Evolutionary conservation across 2,329 filamentous ascomycete species (phyloP), one percentile per base, ranked within the genome.

Genomic region (Alternaria arborescens): DNA sequence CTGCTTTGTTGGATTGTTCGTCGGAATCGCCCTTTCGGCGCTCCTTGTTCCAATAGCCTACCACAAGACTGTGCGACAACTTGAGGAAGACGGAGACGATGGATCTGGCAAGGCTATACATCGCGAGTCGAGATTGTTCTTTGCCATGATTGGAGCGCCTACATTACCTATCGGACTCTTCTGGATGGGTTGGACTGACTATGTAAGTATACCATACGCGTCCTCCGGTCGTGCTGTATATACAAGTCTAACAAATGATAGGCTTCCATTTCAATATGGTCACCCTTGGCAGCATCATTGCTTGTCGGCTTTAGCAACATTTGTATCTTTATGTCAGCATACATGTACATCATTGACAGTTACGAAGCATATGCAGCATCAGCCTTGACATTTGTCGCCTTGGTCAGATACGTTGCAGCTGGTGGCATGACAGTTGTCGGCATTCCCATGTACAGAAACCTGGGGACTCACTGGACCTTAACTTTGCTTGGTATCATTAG

Each of bases 111-210:
- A 69, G 5, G 67, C 72, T 6, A 75, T 86, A 7, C 76, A 81
- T 3, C 85, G 85, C 0, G 86, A 88, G 58, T 83, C 85, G 40
- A 79, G 85, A 6, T 75, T 88, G 8, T 46, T 86, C 78, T 85
- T 81, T 50, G 79, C 80, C 3, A 87, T 88, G 73, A 75, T 85
- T 4, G 81, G 81, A 10, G 81, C 83, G 0, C 81, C 83, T 0
- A 72, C 80, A 0, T 79, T 88, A 1, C 84, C 86, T 0, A 75
- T 86, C 30, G 79, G 77, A 1, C 76, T 88, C 3, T 86, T 88
- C 71, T 88, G 85, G 85, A 84, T 88, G 74, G 86, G 81, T 0
- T 88, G 85, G 86, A 86, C 83, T 0, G 77, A 79, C 36, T 78
- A 80, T 55, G 64, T 67, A 16, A 58, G 66, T 56, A 58, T 20